These are phyloP conservation scores for Trichoderma koningiopsis DNA, from an alignment of 2,329 filamentous ascomycete genomes.

Conservation along the genomic window DNA sequence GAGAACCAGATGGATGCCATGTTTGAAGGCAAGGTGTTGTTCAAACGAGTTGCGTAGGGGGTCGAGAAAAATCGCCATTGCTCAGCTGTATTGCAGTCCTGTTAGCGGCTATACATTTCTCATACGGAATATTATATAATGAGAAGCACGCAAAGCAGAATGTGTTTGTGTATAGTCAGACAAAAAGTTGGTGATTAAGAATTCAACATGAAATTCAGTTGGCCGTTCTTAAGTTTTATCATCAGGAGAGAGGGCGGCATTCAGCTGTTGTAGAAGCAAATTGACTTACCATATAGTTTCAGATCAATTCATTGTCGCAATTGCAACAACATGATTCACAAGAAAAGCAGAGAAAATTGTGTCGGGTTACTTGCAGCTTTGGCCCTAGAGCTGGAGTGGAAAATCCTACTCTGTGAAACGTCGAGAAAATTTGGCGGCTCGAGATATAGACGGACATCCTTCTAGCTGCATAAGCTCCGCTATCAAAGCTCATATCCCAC, in stretches of 20 bases:
- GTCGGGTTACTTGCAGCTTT: not conserved
- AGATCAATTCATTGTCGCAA: not conserved
- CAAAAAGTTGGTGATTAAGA: conserved; percentile 64
- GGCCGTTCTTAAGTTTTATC: conserved; percentile 66
- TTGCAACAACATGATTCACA: not conserved
- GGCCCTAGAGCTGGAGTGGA: not conserved
- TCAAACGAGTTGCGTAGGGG: conserved; percentile 23
- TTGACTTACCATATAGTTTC: conserved; percentile 8
- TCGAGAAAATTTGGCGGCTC: conserved; percentile 8
- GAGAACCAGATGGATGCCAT: conserved; percentile 12
- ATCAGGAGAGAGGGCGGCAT: conserved; percentile 47
- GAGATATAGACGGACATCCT: conserved; percentile 9
- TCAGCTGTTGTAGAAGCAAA: conserved; percentile 13
- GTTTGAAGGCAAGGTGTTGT: conserved; percentile 27
- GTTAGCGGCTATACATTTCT: conserved; percentile 31
- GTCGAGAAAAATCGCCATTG: not conserved
- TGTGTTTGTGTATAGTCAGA: conserved; percentile 49
- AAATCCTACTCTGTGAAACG: not conserved
- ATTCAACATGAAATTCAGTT: conserved; percentile 64
- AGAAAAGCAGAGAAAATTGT: not conserved
- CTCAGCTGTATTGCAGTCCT: conserved; percentile 24
- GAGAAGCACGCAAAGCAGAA: not conserved
- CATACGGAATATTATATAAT: not conserved
- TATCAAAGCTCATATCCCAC: conserved; percentile 33
- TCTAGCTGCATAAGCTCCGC: conserved; percentile 18